Conservation (phyloP, 2,329 filamentous ascomycete genomes). For the Xylariaceae sp. region DNA sequence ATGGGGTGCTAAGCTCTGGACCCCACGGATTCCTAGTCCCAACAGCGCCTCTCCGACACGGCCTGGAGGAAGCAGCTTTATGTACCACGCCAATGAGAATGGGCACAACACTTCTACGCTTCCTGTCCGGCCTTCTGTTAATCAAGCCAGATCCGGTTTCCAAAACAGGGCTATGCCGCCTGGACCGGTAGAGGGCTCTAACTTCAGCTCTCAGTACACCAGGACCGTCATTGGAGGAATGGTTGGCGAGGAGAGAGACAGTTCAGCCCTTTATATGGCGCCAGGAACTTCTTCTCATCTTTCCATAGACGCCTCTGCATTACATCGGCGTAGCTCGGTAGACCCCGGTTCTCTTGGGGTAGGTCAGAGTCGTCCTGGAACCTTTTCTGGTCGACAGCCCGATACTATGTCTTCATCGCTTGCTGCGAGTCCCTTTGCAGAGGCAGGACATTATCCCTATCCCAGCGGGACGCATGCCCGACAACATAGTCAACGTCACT, state of each 20-base stretch:
- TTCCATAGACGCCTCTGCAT: slow-evolving; percentile 10
- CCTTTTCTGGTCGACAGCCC: slow-evolving; percentile 20
- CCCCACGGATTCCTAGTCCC: slow-evolving; percentile 37
- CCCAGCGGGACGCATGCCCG: slow-evolving; percentile 16
- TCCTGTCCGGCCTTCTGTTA: slow-evolving; percentile 42
- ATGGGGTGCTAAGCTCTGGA: slow-evolving; percentile 58
- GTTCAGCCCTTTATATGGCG: slow-evolving; percentile 17
- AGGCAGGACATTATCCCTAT: slow-evolving; percentile 19
- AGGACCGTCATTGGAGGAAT: slow-evolving; percentile 20
- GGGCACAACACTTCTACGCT: slow-evolving; percentile 43
- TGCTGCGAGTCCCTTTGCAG: slow-evolving; percentile 17
- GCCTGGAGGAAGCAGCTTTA: slow-evolving; percentile 43
- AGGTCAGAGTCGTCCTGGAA: slow-evolving; percentile 17
- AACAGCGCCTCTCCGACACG: slow-evolving; percentile 54
- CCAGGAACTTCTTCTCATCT: slow-evolving; percentile 15
- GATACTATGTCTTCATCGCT: slow-evolving; percentile 19
- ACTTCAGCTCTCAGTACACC: slow-evolving; percentile 39
- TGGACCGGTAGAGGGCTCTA: slow-evolving; percentile 41
- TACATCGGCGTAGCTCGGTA: slow-evolving; percentile 28
- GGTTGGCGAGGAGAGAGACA: slow-evolving; percentile 26
- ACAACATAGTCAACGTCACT: slow-evolving; percentile 23
- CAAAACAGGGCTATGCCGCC: slow-evolving; percentile 34
- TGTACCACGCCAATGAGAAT: slow-evolving; percentile 42
- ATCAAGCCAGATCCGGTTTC: slow-evolving; percentile 34
- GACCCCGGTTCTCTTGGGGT: slow-evolving; percentile 21